Percentiles rank a stretch among this genome's conserved stretches.
phyloP scores from a whole-genome alignment of 2,329 filamentous ascomycete species.

The Ophiostoma himal-ulmi region DNA sequence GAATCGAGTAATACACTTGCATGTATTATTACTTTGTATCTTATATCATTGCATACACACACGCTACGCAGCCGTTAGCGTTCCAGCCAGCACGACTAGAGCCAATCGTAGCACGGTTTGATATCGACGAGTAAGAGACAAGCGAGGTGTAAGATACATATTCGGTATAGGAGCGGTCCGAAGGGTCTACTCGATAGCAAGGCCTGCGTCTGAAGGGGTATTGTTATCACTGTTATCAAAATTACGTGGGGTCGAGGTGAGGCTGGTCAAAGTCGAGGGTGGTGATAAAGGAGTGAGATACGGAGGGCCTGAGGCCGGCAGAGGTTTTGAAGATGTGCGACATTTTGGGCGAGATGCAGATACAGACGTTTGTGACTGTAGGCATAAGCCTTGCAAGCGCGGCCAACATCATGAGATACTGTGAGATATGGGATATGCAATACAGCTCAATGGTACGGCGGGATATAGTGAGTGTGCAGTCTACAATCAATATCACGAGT shows the following conservation, averaged over 20 bases:
- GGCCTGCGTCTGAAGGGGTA: neutral
- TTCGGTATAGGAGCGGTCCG: neutral
- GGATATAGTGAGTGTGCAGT: neutral
- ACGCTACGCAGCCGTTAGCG: slow-evolving; percentile 20
- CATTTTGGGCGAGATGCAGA: neutral
- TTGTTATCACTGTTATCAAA: neutral
- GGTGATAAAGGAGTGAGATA: neutral
- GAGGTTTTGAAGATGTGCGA: neutral
- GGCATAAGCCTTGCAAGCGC: neutral
- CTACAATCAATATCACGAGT: neutral
- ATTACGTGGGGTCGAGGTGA: neutral
- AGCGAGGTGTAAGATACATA: slow-evolving; percentile 3
- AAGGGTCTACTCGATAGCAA: slow-evolving; percentile 1
- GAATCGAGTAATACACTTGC: slow-evolving; percentile 18
- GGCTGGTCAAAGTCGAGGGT: neutral
- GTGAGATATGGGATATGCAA: neutral
- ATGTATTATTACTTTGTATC: slow-evolving; percentile 4
- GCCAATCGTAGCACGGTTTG: slow-evolving; percentile 21
- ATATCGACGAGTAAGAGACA: slow-evolving; percentile 20
- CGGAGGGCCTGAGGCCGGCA: neutral
- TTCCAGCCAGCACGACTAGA: slow-evolving; percentile 8
- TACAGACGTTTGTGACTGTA: neutral
- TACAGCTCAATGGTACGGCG: neutral
- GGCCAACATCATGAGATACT: neutral
- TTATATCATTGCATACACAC: neutral